These are phyloP conservation scores for Isoetes taiwanensis DNA, from an alignment of 75 land plant species.

Conservation along the genomic window DNA sequence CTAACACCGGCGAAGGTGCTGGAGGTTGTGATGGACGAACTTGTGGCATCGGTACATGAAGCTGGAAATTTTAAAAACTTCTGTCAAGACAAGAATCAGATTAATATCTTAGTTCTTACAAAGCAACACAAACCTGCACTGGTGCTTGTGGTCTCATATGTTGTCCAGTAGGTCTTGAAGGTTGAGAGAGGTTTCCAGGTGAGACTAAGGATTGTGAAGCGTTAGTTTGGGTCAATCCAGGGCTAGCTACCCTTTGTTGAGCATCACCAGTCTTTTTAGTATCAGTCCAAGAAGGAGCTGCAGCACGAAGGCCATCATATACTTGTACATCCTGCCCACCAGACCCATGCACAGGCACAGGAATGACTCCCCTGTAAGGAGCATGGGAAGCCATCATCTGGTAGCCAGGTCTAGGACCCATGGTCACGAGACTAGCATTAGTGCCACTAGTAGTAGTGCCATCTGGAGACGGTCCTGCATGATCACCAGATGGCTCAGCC, in stretches of 20 bases:
- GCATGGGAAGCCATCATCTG: slow-evolving; percentile 30
- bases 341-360: slow-evolving; percentile 25
- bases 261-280: slow-evolving; percentile 33
- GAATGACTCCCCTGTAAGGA: slow-evolving; percentile 42
- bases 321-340: slow-evolving; percentile 42
- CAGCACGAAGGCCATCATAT: slow-evolving; percentile 40
- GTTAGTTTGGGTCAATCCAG: slow-evolving; percentile 12
- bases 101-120: not conserved
- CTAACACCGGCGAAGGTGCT: slow-evolving; percentile 15
- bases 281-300: slow-evolving; percentile 56
- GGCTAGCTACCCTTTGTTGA: slow-evolving; percentile 44
- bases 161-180: slow-evolving; percentile 25
- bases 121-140: slow-evolving; percentile 27
- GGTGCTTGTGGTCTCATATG: slow-evolving; percentile 32
- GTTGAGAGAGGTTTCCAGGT: slow-evolving; percentile 12
- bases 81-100: not conserved
- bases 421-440: slow-evolving; percentile 20
- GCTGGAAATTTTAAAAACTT: not conserved
- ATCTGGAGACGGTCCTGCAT: slow-evolving; percentile 27
- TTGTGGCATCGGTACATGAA: slow-evolving; percentile 39
- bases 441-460: slow-evolving; percentile 17
- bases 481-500: slow-evolving; percentile 22
- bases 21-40: slow-evolving; percentile 36
- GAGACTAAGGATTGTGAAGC: slow-evolving; percentile 11
- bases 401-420: slow-evolving; percentile 22